Percentiles rank a stretch among this genome's conserved stretches.
These are phyloP conservation scores for Mycena alexandri DNA, from an alignment of 768 basidiomycete genomes.

Conservation along the genomic window DNA sequence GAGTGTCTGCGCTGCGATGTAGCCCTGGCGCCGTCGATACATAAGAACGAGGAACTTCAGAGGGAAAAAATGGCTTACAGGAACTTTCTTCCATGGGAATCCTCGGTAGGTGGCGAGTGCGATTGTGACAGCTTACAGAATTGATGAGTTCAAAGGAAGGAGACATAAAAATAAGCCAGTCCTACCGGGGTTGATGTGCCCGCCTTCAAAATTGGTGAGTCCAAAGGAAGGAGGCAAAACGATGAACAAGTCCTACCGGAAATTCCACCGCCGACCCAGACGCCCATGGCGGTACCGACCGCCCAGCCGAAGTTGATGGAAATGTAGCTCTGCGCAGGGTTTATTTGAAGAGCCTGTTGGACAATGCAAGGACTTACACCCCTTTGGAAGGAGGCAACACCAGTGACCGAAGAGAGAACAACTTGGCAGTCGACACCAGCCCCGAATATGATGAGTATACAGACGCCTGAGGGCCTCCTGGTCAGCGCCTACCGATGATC, in stretches of 20 bases:
- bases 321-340: conserved; percentile 16
- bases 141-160: background rate
- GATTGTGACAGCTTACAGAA: conserved; percentile 77
- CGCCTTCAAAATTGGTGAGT: conserved; percentile 49
- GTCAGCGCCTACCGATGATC: background rate
- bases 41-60: conserved; percentile 5
- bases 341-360: background rate
- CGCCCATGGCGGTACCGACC: conserved; percentile 71
- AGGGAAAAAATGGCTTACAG: conserved; percentile 44
- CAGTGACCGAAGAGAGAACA: conserved; percentile 59
- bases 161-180: background rate
- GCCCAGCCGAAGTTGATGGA: conserved; percentile 69
- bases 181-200: conserved; percentile 76
- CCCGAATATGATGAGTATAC: conserved; percentile 70
- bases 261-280: conserved; percentile 74
- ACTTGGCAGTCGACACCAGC: conserved; percentile 70
- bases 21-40: conserved; percentile 45
- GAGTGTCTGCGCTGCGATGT: conserved; percentile 73
- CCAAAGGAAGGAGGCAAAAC: background rate
- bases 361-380: conserved; percentile 60
- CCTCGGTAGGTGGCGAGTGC: conserved; percentile 75
- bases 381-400: conserved; percentile 61
- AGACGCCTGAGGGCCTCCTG: conserved; percentile 50
- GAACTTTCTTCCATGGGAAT: conserved; percentile 88
- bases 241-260: conserved; percentile 52